Percentiles rank a stretch among this genome's conserved stretches.
These are phyloP conservation scores for Monosporascus sp. DNA, from an alignment of 2,329 filamentous ascomycete species.

Conservation along the genomic window DNA sequence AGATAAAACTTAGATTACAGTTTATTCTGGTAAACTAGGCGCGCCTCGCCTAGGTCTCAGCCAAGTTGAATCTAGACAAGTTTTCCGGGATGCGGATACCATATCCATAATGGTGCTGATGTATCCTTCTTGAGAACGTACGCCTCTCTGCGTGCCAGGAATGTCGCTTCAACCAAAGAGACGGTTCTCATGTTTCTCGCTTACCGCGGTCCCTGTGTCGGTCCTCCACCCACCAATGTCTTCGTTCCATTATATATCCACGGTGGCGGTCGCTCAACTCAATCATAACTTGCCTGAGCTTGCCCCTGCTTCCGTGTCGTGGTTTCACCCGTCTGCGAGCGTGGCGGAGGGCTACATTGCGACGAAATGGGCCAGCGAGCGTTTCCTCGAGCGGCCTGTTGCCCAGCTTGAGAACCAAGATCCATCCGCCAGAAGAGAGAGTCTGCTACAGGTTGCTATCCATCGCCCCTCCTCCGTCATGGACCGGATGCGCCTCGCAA, in stretches of 20 bases:
- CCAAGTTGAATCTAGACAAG: too few relatives aligned
- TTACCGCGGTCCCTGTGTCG: conserved; percentile 1
- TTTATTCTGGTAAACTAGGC: neutral
- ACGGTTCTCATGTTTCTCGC: conserved; percentile 27
- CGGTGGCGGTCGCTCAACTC: conserved; percentile 15
- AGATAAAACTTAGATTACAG: conserved; percentile 31
- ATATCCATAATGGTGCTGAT: conserved; percentile 52
- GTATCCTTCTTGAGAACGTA: conserved; percentile 34
- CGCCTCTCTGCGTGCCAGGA: conserved; percentile 25
- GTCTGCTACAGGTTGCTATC: too few relatives aligned
- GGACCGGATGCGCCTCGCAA: too few relatives aligned
- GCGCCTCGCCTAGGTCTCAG: conserved; percentile 5
- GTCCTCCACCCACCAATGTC: conserved; percentile 3
- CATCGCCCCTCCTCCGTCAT: too few relatives aligned
- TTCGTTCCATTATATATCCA: conserved; percentile 35
- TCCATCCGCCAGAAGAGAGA: too few relatives aligned
- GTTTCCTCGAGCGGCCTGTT: too few relatives aligned
- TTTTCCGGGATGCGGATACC: conserved; percentile 23
- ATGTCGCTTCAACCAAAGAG: conserved; percentile 31
- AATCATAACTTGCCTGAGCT: neutral
- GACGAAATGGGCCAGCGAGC: conserved; percentile 29
- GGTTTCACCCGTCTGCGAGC: conserved; percentile 5
- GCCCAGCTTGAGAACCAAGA: too few relatives aligned
- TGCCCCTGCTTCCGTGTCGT: conserved; percentile 1
- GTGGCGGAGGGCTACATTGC: conserved; percentile 26